Conservation (phyloP, 1,284 basidiomycete genomes). For the Cryptococcus sp. region DNA sequence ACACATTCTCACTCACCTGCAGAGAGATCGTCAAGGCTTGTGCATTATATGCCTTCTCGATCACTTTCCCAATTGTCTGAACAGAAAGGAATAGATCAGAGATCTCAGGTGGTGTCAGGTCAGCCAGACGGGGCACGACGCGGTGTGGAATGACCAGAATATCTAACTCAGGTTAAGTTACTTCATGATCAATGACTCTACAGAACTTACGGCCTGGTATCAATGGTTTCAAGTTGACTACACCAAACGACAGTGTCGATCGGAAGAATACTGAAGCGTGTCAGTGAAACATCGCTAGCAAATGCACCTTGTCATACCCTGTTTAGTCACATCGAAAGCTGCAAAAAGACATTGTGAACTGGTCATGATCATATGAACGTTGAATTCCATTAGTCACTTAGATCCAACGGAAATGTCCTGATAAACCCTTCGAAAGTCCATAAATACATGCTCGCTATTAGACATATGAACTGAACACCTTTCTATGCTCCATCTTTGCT, state of each 20-base stretch:
- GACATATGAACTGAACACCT: no score
- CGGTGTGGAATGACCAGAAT: slow-evolving; percentile 79
- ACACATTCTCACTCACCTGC: slow-evolving; percentile 55
- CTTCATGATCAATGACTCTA: background rate
- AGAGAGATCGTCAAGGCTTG: slow-evolving; percentile 70
- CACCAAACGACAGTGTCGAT: slow-evolving; percentile 65
- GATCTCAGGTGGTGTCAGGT: slow-evolving; percentile 67
- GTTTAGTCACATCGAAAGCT: slow-evolving; percentile 74
- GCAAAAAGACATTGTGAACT: slow-evolving; percentile 57
- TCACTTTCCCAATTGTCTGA: slow-evolving; percentile 50
- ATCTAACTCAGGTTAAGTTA: slow-evolving; percentile 53
- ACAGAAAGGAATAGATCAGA: slow-evolving; percentile 71
- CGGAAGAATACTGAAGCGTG: slow-evolving; percentile 60
- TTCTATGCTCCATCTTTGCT: no score
- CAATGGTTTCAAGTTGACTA: slow-evolving; percentile 89
- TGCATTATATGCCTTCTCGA: slow-evolving; percentile 47
- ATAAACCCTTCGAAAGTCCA: no score
- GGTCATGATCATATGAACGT: no score
- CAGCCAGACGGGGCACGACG: slow-evolving; percentile 67
- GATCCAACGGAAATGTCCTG: no score
- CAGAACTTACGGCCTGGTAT: slow-evolving; percentile 76
- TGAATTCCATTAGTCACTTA: no score
- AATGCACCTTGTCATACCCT: slow-evolving; percentile 46
- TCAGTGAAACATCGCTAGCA: background rate
- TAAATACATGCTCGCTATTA: no score